phyloP scores from a whole-genome alignment of 371 early-diverging fungal species.

The Mortierella sp. region DNA sequence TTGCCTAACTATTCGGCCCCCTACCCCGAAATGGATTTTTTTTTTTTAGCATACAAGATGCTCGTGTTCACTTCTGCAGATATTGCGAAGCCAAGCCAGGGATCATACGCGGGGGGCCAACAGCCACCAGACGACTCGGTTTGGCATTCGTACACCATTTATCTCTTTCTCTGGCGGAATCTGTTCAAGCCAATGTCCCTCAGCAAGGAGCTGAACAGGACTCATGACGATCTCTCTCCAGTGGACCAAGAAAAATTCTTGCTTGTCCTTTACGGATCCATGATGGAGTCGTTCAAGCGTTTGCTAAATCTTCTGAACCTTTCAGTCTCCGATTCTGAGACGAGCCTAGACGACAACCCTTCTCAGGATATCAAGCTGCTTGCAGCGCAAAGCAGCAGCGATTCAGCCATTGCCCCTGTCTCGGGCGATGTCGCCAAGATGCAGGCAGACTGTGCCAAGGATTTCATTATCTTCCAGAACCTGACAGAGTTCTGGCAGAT shows the following conservation, averaged over 20 bases:
- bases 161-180: constrained; percentile 44
- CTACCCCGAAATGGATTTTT: too few relatives aligned
- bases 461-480: constrained; percentile 77
- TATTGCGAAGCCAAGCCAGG: constrained; percentile 14
- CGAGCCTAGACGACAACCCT: constrained; percentile 10
- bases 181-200: constrained; percentile 37
- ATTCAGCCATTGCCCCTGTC: constrained; percentile 7
- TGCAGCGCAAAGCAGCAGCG: constrained; percentile 13
- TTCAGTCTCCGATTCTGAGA: constrained; percentile 33
- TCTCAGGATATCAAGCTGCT: neutral
- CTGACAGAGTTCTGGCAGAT: constrained; percentile 74
- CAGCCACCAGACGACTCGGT: constrained; percentile 2
- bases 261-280: constrained; percentile 31
- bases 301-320: constrained; percentile 42
- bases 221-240: constrained; percentile 8
- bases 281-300: constrained; percentile 44
- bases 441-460: constrained; percentile 68
- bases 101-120: neutral
- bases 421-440: constrained; percentile 60
- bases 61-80: constrained; percentile 67
- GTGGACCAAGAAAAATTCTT: constrained; percentile 23
- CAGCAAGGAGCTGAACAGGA: constrained; percentile 26
- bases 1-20: too few relatives aligned
- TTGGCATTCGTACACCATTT: constrained; percentile 41
- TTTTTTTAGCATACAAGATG: constrained; percentile 65